Conservation (phyloP, 1,139 yeast species). For the Saccharomyces hybrid region DNA sequence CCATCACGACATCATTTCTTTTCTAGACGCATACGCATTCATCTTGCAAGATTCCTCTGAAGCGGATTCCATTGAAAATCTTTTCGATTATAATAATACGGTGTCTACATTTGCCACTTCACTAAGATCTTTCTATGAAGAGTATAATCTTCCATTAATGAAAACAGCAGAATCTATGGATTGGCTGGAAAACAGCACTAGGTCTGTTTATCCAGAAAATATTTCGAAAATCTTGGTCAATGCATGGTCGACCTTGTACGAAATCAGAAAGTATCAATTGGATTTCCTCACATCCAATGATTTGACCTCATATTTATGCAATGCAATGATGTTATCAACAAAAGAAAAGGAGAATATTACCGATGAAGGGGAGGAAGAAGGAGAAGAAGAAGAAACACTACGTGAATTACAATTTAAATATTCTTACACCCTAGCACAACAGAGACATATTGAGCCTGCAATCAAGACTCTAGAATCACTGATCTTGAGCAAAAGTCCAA, state of each 20-base stretch:
- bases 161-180: constrained; percentile 18
- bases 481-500: constrained; percentile 35
- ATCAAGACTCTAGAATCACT: constrained; percentile 33
- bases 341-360: constrained; percentile 4
- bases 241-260: constrained; percentile 25
- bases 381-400: neutral
- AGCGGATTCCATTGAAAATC: constrained; percentile 14
- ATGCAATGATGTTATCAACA: constrained; percentile 21
- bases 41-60: constrained; percentile 10
- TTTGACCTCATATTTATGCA: constrained; percentile 25
- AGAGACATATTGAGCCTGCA: constrained; percentile 32
- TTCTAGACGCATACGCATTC: constrained; percentile 21
- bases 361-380: neutral
- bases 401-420: constrained; percentile 31
- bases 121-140: constrained; percentile 15
- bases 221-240: constrained; percentile 14
- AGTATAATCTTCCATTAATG: constrained; percentile 15
- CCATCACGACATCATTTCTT: constrained; percentile 22
- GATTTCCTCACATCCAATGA: constrained; percentile 24
- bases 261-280: constrained; percentile 13
- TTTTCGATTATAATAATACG: constrained; percentile 13
- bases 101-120: constrained; percentile 9
- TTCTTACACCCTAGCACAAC: constrained; percentile 32
- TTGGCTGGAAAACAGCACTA: constrained; percentile 16
- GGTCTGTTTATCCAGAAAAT: constrained; percentile 18